Evolutionary conservation across 148 eudicot species (phyloP).

Genomic region (Persicaria tinctoria): DNA sequence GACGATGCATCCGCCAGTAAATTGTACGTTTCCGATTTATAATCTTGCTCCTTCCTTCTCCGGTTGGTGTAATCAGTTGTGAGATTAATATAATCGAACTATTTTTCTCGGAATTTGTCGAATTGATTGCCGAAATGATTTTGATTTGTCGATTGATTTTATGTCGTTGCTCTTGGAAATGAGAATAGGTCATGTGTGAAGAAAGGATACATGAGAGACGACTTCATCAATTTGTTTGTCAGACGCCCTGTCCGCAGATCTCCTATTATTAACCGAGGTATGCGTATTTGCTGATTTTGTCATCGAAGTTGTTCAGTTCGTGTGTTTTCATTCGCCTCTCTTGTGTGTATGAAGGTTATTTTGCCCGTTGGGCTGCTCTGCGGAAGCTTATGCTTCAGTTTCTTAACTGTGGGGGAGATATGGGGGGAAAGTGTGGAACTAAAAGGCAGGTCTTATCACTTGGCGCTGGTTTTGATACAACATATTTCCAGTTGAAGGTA

Average conservation of each 20-base stretch:
- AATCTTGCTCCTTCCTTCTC: not conserved
- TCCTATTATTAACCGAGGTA: constrained; percentile 99
- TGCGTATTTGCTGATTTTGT: constrained; percentile 5
- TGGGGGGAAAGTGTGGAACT: constrained; percentile 21
- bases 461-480: constrained; percentile 98
- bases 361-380: constrained; percentile 88
- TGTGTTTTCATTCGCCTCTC: not conserved
- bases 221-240: constrained; percentile 78
- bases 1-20: constrained; percentile 96
- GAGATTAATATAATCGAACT: not conserved
- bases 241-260: constrained; percentile 89
- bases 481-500: constrained; percentile 94
- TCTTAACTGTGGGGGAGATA: constrained; percentile 42
- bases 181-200: constrained; percentile 76
- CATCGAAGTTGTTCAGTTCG: not conserved
- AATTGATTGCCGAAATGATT: not conserved
- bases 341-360: constrained; percentile 52
- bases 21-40: constrained; percentile 33
- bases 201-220: constrained; percentile 95
- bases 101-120: not conserved
- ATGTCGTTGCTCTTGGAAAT: not conserved
- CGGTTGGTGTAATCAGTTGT: not conserved
- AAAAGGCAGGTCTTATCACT: constrained; percentile 93
- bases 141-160: constrained; percentile 14
- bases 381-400: constrained; percentile 79